Evolutionary conservation across 1,284 basidiomycete genomes (phyloP), one percentile per base, ranked within the genome.

Genomic region (Termitomyces sp.): DNA sequence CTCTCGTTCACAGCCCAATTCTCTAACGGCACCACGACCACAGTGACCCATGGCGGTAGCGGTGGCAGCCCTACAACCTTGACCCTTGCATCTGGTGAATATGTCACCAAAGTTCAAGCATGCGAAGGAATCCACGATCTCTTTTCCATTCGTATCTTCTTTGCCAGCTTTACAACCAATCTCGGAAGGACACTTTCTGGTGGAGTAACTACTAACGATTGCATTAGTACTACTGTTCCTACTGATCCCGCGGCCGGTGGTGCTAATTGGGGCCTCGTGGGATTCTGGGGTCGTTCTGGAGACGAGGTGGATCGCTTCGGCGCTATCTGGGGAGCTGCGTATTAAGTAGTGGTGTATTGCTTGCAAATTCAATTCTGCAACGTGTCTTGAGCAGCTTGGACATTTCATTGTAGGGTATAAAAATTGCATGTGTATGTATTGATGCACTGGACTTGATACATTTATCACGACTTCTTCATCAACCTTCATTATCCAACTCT

Each of bases 281-380:
- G 63, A 10, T 70, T 71, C 55, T 71, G 66, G 65, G 72, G 72
- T 8, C 61, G 69, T 30, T 60, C 60, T n/a, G 70, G 67, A 33
- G 64, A 71, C 51, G 71, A 70, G 58, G 61, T 73, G 34, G 70
- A 72, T 56, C 65, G 67, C 30, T 52, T 72, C 28, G 71, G 68
- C 19, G 64, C 63, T 50, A 59, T 70, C 31, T 70, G 68, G 68
- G 67, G 66, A n/a, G 65, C 65, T 36, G 61, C 54, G 7, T 67
- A 65, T 47, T 68, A 42, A 65, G n/a, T 19, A 7, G 13, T 26
- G 17, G 31, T 1, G 1, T 24, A 7, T 34, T 5, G 1, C 26
- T 9, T 17, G 34, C 8, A 10, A n/a, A 24, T n/a, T n/a, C 9
- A 2, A 4, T 38, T 15, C 9, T 15, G 2, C 28, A 21, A 38